Base-by-base conservation (phyloP, 495 filamentous ascomycete genomes). In the Aspergillus haitiensis region DNA sequence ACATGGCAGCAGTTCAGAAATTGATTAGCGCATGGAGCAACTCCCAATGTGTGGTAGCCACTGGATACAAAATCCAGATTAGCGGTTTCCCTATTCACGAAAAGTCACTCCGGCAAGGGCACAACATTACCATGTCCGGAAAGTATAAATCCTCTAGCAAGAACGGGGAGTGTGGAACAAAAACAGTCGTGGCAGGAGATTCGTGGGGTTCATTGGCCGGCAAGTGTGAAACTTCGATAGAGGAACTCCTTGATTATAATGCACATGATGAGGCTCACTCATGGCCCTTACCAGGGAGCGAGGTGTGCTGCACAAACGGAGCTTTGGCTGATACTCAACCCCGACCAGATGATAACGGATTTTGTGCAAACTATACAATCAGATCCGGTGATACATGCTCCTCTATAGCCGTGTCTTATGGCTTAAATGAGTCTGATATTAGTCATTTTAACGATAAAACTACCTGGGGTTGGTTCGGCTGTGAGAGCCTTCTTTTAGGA, bases 251-350 rank as follows among this genome's bases (percentile, higher is more conserved):
- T 31, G 70, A 72, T 53, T 75, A 67, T 63, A 82, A 81, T 64
- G 44, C 73, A 1, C 60, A 48, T 6, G 13, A 64, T 3, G 64
- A 60, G 33, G 52, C 78, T 5, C 82, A 78, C 65, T 64, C 70
- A 5, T 70, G 40, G 4, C 67, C 82, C 3, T 54, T 52, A 33
- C 39, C 63, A 6, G 60, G 65, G 3, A 68, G 82, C 50, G 54
- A 70, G n/a, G 76, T 82, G 16, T 84, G 81, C 70, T 83, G 82
- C 59, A 71, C 72, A 1, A 16, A 59, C 3, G 81, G 78, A 13
- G 61, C 56, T 1, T 59, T 76, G 2, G 74, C 74, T 0, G 69
- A 81, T 60, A 60, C 63, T 15, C 59, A 51, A 5, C 81, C 80
- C 0, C 64, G 68, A 50, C 74, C 73, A 0, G 66, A 78, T 34